These are phyloP conservation scores for Pichia exigua DNA, from an alignment of 805 yeast genomes.

Conservation along the genomic window DNA sequence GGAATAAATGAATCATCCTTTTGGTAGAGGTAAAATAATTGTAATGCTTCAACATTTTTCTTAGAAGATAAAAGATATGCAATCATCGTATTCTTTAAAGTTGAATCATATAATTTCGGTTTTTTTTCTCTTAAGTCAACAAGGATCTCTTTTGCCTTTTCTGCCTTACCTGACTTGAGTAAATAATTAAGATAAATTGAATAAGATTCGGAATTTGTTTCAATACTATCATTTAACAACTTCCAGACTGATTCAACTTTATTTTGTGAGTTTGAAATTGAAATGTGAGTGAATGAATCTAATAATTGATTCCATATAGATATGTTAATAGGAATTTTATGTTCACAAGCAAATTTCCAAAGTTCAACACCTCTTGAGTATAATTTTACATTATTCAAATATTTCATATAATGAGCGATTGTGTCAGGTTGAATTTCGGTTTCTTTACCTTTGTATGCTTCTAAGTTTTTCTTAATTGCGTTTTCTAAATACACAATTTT, in stretches of 20 bases:
- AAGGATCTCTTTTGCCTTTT: conserved; percentile 35
- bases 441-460: conserved; percentile 4
- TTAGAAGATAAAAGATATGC: conserved; percentile 36
- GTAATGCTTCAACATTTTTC: conserved; percentile 34
- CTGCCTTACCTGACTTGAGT: conserved; percentile 32
- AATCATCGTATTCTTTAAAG: conserved; percentile 38
- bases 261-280: conserved; percentile 23
- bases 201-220: conserved; percentile 42
- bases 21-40: conserved; percentile 20
- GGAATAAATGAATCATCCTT: conserved; percentile 32
- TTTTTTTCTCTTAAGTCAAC: conserved; percentile 27
- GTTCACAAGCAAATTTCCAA: conserved; percentile 16
- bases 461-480: conserved; percentile 2
- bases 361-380: conserved; percentile 10
- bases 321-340: conserved; percentile 26
- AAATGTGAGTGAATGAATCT: conserved; percentile 23
- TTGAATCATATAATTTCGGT: conserved; percentile 29
- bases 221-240: conserved; percentile 21
- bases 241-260: conserved; percentile 33
- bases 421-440: conserved; percentile 10
- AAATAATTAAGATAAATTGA: conserved; percentile 42
- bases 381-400: conserved; percentile 8
- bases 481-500: conserved; percentile 8
- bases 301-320: conserved; percentile 54
- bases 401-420: conserved; percentile 10